phyloP scores from a whole-genome alignment of 1,139 yeast genomes.

The Pichia sp. region DNA sequence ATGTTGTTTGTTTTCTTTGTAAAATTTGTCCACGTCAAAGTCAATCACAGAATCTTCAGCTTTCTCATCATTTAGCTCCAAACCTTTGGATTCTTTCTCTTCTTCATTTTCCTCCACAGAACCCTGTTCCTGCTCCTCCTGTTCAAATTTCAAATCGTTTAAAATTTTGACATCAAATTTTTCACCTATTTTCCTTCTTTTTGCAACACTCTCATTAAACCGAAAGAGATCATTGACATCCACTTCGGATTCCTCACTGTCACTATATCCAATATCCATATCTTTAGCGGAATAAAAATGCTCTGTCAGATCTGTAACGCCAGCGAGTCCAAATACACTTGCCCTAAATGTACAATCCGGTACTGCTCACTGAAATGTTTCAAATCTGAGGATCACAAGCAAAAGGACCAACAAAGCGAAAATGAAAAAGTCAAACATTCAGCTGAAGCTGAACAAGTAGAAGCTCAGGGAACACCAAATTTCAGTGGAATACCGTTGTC shows the following conservation, averaged over 20 bases:
- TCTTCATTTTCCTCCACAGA: too few species aligned
- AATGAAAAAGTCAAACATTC: neutral
- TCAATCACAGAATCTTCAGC: constrained; percentile 4
- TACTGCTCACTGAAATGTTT: constrained; percentile 55
- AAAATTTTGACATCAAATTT: neutral
- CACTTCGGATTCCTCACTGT: neutral
- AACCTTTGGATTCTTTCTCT: too few species aligned
- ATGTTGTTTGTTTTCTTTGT: constrained; percentile 16
- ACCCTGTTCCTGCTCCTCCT: neutral
- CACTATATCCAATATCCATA: constrained; percentile 4
- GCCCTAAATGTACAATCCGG: constrained; percentile 44
- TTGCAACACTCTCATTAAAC: too few species aligned
- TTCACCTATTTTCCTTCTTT: neutral
- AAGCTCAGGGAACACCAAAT: neutral
- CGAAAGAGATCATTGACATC: too few species aligned
- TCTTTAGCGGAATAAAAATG: constrained; percentile 3
- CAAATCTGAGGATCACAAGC: constrained; percentile 39
- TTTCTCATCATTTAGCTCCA: too few species aligned
- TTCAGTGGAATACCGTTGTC: neutral
- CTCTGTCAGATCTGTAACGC: constrained; percentile 39
- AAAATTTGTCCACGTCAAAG: constrained; percentile 21
- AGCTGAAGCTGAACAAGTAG: neutral
- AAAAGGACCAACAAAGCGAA: constrained; percentile 8
- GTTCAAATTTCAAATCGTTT: neutral
- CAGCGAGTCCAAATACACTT: constrained; percentile 44